Base-by-base conservation (phyloP, 441 rosid species). In the Populus hybrid region DNA sequence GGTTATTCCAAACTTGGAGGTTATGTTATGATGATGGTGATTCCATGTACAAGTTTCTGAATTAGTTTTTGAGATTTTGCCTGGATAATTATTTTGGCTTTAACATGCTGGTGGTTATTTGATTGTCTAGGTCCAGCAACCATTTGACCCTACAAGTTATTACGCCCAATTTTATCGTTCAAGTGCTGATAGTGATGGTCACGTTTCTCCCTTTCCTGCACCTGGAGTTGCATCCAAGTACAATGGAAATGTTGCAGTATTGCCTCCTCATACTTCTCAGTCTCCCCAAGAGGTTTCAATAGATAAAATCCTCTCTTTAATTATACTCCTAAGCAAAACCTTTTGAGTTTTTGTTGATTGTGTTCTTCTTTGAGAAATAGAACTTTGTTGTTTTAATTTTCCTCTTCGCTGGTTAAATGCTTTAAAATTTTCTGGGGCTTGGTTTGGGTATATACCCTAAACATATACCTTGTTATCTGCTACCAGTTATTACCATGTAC, bases 271-370 rank as follows among this genome's bases (percentile, higher is more conserved):
- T 79, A 81, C 95, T 77, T 84, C 94, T 81, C 98, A 88, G 78
- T 82, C 94, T 82, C 83, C 89, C 67, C 98, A 90, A 89, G 99
- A 95, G 99, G 99, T 95, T 82, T 84, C 85, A 72, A 76, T 81
- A 11, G 67, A 78, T 75, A 75, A 69, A 75, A 20, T 71, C 74
- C 67, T 65, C 76, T 71, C 57, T 61, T 50, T 78, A 24, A 65
- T 50, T 46, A 36, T 80, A 72, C 35, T 66, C 26, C 69, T 63
- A 35, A 66, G 34, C 50, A 36, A 42, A 42, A 65, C 10, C 35
- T 21, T 63, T 46, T 6, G 66, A 38, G 18, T 7, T 59, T 69
- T 35, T 36, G 18, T 28, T 68, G 21, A 36, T 32, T 20, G 34
- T 65, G 23, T 14, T 71, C 46, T 59, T 71, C 63, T 20, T 36